A percentile compares a stretch with the other conserved stretches of the same genome.
Evolutionary conservation across 257 asterid genomes (phyloP).

Genomic region (Solanum corneliomulleri): DNA sequence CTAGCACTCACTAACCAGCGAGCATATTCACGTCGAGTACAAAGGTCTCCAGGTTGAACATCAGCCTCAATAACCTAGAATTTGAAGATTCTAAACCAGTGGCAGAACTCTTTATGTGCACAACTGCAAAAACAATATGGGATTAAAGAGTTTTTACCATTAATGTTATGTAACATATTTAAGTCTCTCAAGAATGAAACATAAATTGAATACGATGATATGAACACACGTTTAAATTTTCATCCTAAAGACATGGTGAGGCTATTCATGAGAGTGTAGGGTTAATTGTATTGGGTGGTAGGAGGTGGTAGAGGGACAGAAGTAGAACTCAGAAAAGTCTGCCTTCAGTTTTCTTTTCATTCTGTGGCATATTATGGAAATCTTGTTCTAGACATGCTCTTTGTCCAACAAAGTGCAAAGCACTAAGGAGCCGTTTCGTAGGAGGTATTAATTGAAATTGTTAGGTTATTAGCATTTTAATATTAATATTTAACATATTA

Average conservation of each 20-base stretch:
- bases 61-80: slow-evolving; percentile 77
- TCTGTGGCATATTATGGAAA: background rate
- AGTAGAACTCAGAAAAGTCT: background rate
- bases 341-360: background rate
- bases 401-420: background rate
- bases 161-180: background rate
- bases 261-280: background rate
- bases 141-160: background rate
- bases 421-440: background rate
- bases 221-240: background rate
- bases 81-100: slow-evolving; percentile 30
- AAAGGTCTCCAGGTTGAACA: slow-evolving; percentile 86
- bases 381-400: background rate
- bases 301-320: background rate
- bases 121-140: background rate
- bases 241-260: background rate
- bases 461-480: too few species aligned
- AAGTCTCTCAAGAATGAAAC: background rate
- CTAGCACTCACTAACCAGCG: slow-evolving; percentile 93
- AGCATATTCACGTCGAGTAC: slow-evolving; percentile 92
- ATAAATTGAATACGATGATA: background rate
- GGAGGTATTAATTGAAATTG: too few species aligned
- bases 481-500: too few species aligned
- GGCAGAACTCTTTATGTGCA: background rate
- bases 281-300: background rate